Evolutionary conservation across 1,284 basidiomycete genomes (phyloP), one percentile per base, ranked within the genome.

Genomic region (Boletus semigastroideus): DNA sequence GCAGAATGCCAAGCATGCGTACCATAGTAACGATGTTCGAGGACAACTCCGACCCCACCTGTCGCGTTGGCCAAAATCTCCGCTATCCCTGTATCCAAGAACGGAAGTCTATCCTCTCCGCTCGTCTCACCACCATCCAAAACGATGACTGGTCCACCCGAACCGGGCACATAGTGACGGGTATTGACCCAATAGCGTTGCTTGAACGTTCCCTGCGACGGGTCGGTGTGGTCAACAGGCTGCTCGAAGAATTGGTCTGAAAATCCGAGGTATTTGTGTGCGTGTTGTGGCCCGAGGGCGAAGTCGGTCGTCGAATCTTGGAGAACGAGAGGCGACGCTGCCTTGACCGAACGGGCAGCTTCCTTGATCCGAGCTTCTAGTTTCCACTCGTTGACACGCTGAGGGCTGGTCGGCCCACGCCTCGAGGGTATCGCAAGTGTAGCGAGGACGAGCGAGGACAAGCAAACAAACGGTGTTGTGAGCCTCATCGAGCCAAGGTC

Each of bases 1-100:
- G 22, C 41, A 50, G n/a, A 49, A 6, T 13, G 31, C 9, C 63
- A 65, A 39, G 12, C 5, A 46, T 57, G 67, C 67, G 47, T 62
- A 80, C 91, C 90, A 65, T 90, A 91, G 67, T 87, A 92, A 57
- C 94, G 79, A 68, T 96, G 94, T 67, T 99, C 96, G 28, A 98
- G 77, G 10, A 98, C 83, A 42, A 99, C 80, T n/a, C 88, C 87
- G 8, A 92, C 72, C 5, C 96, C 96, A 19, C 85, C 83, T 0
- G 92, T 96, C 12, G 86, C 90, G 49, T 83, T 83, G 1, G 92
- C 77, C 41, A 98, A 77, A 54, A 95, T 93, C 48, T 93, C 86
- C 12, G 90, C 79, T 56, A 97, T 95, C 1, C 94, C 94, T 0
- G 86, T 89, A 61, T 90, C 86, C 51, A 90, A 69, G 73, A 85